Evolutionary conservation across 345 rosid species (phyloP).

Genomic region (Gossypium rotundifolium): DNA sequence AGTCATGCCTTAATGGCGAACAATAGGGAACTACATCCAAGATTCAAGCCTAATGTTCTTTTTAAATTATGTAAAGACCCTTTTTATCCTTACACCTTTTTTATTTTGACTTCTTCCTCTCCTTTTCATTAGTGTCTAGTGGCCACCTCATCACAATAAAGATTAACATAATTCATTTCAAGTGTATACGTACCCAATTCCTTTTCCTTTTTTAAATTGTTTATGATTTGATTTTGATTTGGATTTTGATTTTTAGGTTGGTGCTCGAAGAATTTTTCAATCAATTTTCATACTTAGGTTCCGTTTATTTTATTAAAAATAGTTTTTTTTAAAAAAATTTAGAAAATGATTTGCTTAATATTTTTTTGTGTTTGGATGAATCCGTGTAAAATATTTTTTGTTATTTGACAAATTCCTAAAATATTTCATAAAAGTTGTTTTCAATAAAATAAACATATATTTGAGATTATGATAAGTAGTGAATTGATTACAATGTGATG

Average conservation of each 20-base stretch:
- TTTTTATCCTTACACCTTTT: neutral
- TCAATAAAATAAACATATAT: too few relatives aligned
- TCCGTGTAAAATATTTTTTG: too few relatives aligned
- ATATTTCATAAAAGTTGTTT: too few relatives aligned
- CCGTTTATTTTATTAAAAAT: accelerated
- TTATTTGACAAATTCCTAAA: too few relatives aligned
- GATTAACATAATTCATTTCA: neutral
- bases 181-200: neutral
- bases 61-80: neutral
- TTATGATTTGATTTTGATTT: neutral
- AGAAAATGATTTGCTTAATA: too few relatives aligned
- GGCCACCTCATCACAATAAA: neutral
- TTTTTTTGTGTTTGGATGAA: too few relatives aligned
- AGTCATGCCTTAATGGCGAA: neutral
- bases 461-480: too few relatives aligned
- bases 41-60: neutral
- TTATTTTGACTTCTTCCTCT: neutral
- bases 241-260: too few relatives aligned
- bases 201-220: neutral
- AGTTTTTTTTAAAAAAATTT: too few relatives aligned
- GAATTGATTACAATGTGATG: too few relatives aligned
- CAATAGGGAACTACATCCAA: neutral
- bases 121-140: neutral
- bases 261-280: too few relatives aligned
- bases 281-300: too few relatives aligned